Conservation (phyloP, 768 basidiomycete species). For the Suillus bovinus region DNA sequence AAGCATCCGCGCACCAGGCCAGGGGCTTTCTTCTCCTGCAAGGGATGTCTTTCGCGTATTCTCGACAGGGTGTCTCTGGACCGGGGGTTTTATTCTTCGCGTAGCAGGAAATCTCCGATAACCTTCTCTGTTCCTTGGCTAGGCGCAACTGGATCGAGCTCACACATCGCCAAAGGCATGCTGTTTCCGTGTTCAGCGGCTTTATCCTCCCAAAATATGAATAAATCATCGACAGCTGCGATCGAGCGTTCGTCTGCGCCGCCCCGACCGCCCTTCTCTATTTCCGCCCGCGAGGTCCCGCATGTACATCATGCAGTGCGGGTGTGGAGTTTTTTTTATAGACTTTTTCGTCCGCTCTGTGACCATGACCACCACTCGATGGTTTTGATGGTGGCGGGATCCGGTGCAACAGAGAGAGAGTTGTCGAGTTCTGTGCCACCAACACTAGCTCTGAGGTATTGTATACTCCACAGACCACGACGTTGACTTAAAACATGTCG, state of each 20-base stretch:
- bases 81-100: background rate
- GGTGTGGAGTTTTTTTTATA: background rate
- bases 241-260: background rate
- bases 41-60: background rate
- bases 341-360: background rate
- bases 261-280: background rate
- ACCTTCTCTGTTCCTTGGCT: background rate
- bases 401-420: background rate
- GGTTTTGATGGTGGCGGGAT: background rate
- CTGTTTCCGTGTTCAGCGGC: too few species aligned
- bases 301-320: background rate
- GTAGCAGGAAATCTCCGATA: background rate
- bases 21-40: background rate
- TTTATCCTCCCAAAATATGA: too few species aligned
- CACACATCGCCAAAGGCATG: too few species aligned
- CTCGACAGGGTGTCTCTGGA: background rate
- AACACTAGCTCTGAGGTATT: background rate
- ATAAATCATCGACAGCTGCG: background rate
- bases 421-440: background rate
- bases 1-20: background rate
- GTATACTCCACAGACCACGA: background rate
- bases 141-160: background rate
- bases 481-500: background rate
- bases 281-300: background rate
- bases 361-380: background rate